Base-by-base conservation (phyloP, 768 basidiomycete species). In the Hygrocybe punicea region DNA sequence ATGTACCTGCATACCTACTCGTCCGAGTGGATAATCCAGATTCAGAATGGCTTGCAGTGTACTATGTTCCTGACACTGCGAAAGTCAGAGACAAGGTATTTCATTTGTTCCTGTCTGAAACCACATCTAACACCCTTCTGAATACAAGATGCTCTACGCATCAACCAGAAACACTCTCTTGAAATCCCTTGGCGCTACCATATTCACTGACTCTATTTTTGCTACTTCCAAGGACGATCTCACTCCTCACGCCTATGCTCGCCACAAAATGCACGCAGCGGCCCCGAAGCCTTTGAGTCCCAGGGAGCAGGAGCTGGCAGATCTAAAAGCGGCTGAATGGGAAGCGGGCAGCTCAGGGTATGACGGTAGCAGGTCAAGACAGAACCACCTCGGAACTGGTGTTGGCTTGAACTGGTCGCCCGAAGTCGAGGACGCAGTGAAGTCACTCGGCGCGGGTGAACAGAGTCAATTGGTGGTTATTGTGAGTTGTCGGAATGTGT, bases 221-320 rank as follows among this genome's bases (percentile, higher is more conserved):
- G 91, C 91, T 1, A 91, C 89, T 0, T 79, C 81, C 53, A 89
- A 84, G 67, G 74, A 72, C 11, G 87, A 91, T 61, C 63, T 89
- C 53, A 85, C 83, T 3, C 74, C 84, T 1, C 80, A 81, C 47
- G 84, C 89, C 0, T 94, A 96, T 63, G 79, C 81, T 19, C 80
- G 84, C 33, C 93, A 96, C 66, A 77, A 81, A 57, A 81, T 76
- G 14, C 89, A 93, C 65, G 69, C 82, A 49, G 75, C 81, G 33
- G 89, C 92, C 1, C 89, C 92, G 2, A 81, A 90, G 59, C 96
- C 94, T 1, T 77, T 97, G 63, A 92, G 87, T 37, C 81, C 83
- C 0, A 81, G 87, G 33, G 95, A 98, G 71, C 81, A 85, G 58
- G 93, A 95, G 68, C 78, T 96, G 59, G 87, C 81, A 0, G 85